Base-by-base conservation (phyloP, 495 filamentous ascomycete species). In the Neurospora tetrasperma region DNA sequence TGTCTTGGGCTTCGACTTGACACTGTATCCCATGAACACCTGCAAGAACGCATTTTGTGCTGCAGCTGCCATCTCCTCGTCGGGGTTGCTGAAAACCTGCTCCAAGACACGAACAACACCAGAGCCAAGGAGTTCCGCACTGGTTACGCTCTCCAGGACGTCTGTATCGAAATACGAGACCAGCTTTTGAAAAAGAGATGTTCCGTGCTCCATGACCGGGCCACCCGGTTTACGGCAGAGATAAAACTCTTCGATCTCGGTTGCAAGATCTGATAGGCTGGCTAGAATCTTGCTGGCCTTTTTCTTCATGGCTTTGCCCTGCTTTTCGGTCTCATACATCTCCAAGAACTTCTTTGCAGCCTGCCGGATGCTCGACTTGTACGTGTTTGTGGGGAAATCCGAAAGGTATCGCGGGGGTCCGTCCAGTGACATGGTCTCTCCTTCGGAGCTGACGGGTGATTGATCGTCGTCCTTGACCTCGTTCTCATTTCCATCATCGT, bases 61-160 rank as follows among this genome's bases (percentile, higher is more conserved):
- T 69, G 89, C 83, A 42, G 84, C 84, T 40, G 86, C 86, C 35
- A 88, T 75, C 18, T 82, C 76, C 71, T 86, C 83, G 73, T 88
- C 87, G 0, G 87, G 86, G 75, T 92, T 90, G 75, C 88, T 91
- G 75, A 99, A 94, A 35, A 97, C 88, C 38, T 92, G 87, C 31
- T 98, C 86, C 27, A 99, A 84, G 14, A 92, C 90, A 42, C 92
- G 87, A 38, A 98, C 93, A 71, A 99, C 89, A 31, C 93, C 91
- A 9, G 96, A 98, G 71, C 91, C 93, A 16, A 98, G 88, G 38
- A 99, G 82, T 77, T 99, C 96, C 18, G 94, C 93, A 80, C 96
- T 99, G n/a, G 96, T 98, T 42, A 98, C 94, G 71, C 93, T 97
- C 80, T 97, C 91, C 73, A 98, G 79, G 31, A 89, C 85, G 80